Evolutionary conservation across 2,329 filamentous ascomycete species (phyloP), one percentile per base, ranked within the genome.

Genomic region (Trichoderma sp.): DNA sequence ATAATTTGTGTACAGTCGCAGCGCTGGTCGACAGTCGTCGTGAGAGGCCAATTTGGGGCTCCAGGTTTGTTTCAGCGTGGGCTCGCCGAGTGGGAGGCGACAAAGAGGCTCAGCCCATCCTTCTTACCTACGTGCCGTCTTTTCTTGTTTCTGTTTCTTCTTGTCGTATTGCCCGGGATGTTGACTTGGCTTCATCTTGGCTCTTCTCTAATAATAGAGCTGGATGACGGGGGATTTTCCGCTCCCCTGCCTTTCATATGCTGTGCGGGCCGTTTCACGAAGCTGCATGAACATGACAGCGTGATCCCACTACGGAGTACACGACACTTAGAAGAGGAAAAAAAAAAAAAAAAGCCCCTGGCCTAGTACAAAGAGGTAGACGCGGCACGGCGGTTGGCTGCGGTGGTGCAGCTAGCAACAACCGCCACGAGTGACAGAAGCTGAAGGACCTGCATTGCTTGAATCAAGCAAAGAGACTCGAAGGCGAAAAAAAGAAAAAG

Each of bases 81-180:
- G 68, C n/a, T 38, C 18, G 68, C 68, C 56, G 68, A 50, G 68
- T 63, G 59, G 56, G 68, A 71, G 68, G 68, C 68, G 56, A 60
- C 29, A 29, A 50, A 74, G 41, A 45, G 50, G 45, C 35, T 2
- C 18, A 53, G 38, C 24, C 24, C 45, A 27, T 62, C 35, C 21
- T n/a, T 71, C 33, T 60, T 6, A 24, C n/a, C 24, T n/a, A 66
- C 7, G 14, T 45, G 3, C 18, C 27, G 6, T 66, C 6, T 50
- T 24, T 21, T 60, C 14, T 62, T 56, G n/a, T 60, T 31, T 29
- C 4, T 45, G 38, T 24, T 33, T 24, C 41, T 31, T 31, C 9
- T 18, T 63, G n/a, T n/a, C 16, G 31, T 27, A 18, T 56, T 56
- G 50, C 50, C 31, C 14, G 21, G 53, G 35, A 33, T 41, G 60